Conservation (phyloP, 129 eudicot species). For the sunflower (Helianthus annuus) region DNA sequence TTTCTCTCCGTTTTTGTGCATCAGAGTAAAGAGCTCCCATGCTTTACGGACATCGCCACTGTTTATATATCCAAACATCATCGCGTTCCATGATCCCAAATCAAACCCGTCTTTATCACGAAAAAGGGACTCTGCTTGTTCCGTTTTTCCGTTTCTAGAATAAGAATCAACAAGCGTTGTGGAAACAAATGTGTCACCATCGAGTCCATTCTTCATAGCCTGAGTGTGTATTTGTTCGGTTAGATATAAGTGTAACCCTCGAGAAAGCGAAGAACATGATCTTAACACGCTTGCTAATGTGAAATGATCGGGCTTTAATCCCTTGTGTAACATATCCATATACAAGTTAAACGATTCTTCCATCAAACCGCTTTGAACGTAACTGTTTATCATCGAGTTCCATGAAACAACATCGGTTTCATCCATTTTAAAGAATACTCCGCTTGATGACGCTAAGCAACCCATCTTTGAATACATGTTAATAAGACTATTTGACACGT, state of each 20-base stretch:
- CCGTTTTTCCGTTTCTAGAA: constrained; percentile 34
- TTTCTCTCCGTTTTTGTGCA: constrained; percentile 40
- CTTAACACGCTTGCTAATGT: constrained; percentile 49
- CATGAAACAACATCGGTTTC: constrained; percentile 46
- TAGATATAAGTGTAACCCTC: constrained; percentile 30
- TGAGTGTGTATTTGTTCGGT: constrained; percentile 47
- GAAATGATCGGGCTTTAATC: constrained; percentile 42
- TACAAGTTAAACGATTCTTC: constrained; percentile 44
- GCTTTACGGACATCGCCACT: constrained; percentile 39
- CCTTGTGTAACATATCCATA: constrained; percentile 28
- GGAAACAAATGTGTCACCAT: constrained; percentile 41
- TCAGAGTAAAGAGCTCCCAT: constrained; percentile 34
- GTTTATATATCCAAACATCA: constrained; percentile 42
- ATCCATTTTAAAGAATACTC: constrained; percentile 40
- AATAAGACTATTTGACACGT: constrained; percentile 44
- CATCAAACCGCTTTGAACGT: constrained; percentile 42
- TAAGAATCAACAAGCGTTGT: constrained; percentile 47
- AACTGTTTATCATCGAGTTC: constrained; percentile 45
- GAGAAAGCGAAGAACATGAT: constrained; percentile 37
- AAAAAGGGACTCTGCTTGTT: constrained; percentile 42
- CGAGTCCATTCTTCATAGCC: constrained; percentile 34
- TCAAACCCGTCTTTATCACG: constrained; percentile 35
- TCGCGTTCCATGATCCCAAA: constrained; percentile 51
- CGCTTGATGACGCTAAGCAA: constrained; percentile 34
- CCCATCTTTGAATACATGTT: constrained; percentile 47